phyloP scores from a whole-genome alignment of 1,284 basidiomycete species.

The Baeospora myosura region DNA sequence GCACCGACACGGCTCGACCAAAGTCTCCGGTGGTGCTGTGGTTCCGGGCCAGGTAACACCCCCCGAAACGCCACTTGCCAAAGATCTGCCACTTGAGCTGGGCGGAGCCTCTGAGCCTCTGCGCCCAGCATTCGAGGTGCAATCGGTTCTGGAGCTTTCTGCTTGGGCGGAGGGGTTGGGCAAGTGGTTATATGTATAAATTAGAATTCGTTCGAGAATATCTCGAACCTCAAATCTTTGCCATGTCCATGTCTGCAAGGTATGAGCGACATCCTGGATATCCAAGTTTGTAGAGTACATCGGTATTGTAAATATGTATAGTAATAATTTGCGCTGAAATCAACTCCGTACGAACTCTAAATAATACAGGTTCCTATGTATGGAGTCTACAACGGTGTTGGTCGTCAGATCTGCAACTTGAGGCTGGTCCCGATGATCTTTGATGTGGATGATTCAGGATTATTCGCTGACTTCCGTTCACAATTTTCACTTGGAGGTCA shows the following conservation, averaged over 20 bases:
- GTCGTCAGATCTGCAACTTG: no score
- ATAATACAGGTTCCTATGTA: no score
- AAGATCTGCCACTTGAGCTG: conserved; percentile 16
- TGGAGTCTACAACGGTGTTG: no score
- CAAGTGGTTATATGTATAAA: conserved; percentile 59
- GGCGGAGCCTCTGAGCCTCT: conserved; percentile 25
- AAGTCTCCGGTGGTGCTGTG: conserved; percentile 5
- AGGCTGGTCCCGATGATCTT: no score
- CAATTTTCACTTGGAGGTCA: no score
- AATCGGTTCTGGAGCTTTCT: conserved; percentile 37
- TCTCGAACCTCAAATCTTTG: no score
- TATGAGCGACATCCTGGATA: background rate
- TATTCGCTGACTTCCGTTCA: no score
- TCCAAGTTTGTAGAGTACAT: background rate
- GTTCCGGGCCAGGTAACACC: conserved; percentile 40
- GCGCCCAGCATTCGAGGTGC: conserved; percentile 42
- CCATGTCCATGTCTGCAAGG: no score
- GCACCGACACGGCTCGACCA: conserved; percentile 24
- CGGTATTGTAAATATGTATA: no score
- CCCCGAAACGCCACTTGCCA: conserved; percentile 37
- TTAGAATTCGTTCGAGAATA: conserved; percentile 4
- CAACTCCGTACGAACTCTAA: no score
- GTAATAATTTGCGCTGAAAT: no score
- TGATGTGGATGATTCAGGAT: no score
- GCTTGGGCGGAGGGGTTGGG: conserved; percentile 54